phyloP scores from a whole-genome alignment of 352 stramenopile genomes.

The Globisporangium lucens region DNA sequence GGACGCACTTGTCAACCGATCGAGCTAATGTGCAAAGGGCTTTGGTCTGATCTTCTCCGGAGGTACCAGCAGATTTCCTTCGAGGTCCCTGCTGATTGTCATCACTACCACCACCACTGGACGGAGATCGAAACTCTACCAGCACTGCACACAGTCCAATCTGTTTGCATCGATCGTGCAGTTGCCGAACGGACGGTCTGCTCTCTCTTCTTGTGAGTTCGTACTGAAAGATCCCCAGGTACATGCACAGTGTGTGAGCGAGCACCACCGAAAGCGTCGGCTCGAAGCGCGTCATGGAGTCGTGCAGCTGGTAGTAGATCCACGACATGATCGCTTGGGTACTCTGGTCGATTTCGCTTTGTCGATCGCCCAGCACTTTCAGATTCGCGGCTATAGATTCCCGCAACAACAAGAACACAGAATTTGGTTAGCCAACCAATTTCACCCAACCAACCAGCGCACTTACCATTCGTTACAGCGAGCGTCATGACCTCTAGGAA shows the following conservation, averaged over 20 bases:
- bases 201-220: not conserved
- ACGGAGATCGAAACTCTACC: slow-evolving; percentile 3
- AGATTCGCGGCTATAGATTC: not conserved
- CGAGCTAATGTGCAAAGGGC: not conserved
- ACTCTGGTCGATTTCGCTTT: not conserved
- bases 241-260: slow-evolving; percentile 5
- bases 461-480: slow-evolving; percentile 23
- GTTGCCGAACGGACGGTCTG: not conserved
- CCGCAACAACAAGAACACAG: not conserved
- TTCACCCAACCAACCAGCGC: not conserved
- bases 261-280: slow-evolving; percentile 6
- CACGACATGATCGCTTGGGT: slow-evolving; percentile 10
- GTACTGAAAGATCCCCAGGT: slow-evolving; percentile 9
- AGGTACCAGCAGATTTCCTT: not conserved
- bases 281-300: slow-evolving; percentile 6
- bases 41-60: not conserved
- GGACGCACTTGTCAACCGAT: slow-evolving; percentile 9
- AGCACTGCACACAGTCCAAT: slow-evolving; percentile 11
- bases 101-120: not conserved
- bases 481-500: slow-evolving; percentile 22
- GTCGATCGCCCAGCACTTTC: not conserved
- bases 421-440: not conserved
- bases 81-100: not conserved
- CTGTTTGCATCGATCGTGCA: slow-evolving; percentile 11
- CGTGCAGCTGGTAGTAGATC: slow-evolving; percentile 7